Evolutionary conservation across 345 rosid species (phyloP), one percentile per base, ranked within the genome.

Genomic region (Chamaenerion angustifolium): DNA sequence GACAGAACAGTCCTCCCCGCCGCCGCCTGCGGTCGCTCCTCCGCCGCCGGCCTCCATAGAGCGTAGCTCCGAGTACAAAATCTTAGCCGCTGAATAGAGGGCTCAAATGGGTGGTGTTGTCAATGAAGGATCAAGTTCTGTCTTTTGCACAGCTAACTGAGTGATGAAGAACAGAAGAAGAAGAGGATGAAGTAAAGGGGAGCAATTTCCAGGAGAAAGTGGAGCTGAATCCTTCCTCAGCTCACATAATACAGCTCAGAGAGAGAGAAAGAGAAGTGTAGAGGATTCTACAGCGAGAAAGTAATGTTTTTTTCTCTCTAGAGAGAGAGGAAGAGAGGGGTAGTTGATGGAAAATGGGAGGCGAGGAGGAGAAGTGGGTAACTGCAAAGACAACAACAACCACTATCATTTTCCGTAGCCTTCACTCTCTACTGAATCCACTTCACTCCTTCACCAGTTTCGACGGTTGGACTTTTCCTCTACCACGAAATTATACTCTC

Each of bases 1-100:
- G 17, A 93, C 96, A 47, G 90, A 93, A 40, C 99, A 93, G 64
- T 85, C 86, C 75, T 85, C 95, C 4, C 58, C 64, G 0, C 75
- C 64, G 10, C 74, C 42, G 65, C 51, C 54, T 67, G 70, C 49
- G 40, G 74, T 17, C 67, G 49, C 52, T 60, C 56, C 42, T 59
- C 51, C 51, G 8, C 25, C 56, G 6, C 43, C 51, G 46, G 79
- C 70, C 65, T 78, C 82, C 85, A 79, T 76, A 40, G 55, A 68
- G 44, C 58, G 57, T 56, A 37, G 55, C 46, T 45, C 51, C 44
- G 46, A 48, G 40, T 19, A 42, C 46, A 48, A 18, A n/a, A 35
- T 18, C 18, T 18, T 41, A 13, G 44, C 60, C 40, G 8, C 35
- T n/a, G 45, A 16, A 48, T 1, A 21, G 31, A 6, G 25, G 11